Percentiles rank a stretch among this genome's conserved stretches.
Conservation (phyloP, 192 early-diverging fungal genomes). For the Rhizophagus prolifer region DNA sequence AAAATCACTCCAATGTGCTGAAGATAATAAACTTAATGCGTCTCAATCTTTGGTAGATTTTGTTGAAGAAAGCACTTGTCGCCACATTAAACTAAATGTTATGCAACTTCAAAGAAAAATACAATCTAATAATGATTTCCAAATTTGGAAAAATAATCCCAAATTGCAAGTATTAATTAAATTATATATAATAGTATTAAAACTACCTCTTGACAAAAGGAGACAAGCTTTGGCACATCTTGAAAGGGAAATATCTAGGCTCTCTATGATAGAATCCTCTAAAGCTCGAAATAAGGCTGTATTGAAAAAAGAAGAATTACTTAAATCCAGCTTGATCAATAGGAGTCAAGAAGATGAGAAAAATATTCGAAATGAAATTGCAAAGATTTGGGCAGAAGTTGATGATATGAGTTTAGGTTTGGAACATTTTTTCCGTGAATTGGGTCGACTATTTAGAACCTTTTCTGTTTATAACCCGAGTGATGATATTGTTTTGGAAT, state of each 20-base stretch:
- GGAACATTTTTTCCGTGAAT: slow-evolving; percentile 28
- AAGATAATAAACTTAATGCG: not conserved
- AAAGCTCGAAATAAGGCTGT: slow-evolving; percentile 2
- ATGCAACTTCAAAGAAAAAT: slow-evolving; percentile 28
- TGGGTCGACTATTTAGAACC: slow-evolving; percentile 8
- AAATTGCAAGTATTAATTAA: slow-evolving; percentile 8
- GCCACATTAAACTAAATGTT: not conserved
- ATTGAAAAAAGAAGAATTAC: slow-evolving; percentile 12
- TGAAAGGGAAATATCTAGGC: slow-evolving; percentile 21
- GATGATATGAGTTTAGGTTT: slow-evolving; percentile 25
- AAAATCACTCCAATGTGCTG: not conserved
- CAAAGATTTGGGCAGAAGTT: slow-evolving; percentile 10
- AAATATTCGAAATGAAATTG: slow-evolving; percentile 19
- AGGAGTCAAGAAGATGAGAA: not conserved
- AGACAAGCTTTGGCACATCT: slow-evolving; percentile 21
- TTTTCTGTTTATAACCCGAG: not conserved
- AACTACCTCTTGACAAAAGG: slow-evolving; percentile 4
- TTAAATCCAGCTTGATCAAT: slow-evolving; percentile 5
- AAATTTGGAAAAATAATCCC: slow-evolving; percentile 19
- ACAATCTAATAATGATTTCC: not conserved
- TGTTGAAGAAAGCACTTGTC: slow-evolving; percentile 24
- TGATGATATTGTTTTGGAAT: slow-evolving; percentile 7
- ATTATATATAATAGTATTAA: not conserved
- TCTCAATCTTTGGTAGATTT: slow-evolving; percentile 17
- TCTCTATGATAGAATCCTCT: slow-evolving; percentile 20